Evolutionary conservation across 352 stramenopile genomes (phyloP).

Genomic region (Phytopythium litorale): DNA sequence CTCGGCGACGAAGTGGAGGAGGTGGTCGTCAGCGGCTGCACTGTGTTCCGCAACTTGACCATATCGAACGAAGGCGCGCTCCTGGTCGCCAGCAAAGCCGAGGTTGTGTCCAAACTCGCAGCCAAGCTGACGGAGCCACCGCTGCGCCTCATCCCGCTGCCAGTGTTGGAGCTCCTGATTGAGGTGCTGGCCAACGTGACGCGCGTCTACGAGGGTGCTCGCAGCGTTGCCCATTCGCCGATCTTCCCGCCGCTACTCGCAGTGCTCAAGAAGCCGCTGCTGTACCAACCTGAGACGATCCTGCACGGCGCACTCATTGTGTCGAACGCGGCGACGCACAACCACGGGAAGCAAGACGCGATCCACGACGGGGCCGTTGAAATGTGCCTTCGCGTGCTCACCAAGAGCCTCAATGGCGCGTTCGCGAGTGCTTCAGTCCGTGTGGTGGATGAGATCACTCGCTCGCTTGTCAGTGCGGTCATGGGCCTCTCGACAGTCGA

Average conservation of each 20-base stretch:
- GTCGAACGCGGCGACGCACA: constrained; percentile 44
- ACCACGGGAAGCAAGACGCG: constrained; percentile 48
- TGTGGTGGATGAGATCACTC: constrained; percentile 43
- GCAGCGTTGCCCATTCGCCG: constrained; percentile 31
- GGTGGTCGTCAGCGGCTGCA: constrained; percentile 40
- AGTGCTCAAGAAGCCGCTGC: constrained; percentile 47
- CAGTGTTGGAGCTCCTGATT: constrained; percentile 31
- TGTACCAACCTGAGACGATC: constrained; percentile 42
- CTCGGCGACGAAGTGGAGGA: constrained; percentile 38
- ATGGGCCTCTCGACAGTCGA: constrained; percentile 71
- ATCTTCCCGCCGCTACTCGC: constrained; percentile 44
- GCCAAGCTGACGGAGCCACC: constrained; percentile 41
- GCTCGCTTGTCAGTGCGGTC: constrained; percentile 44
- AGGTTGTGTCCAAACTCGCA: constrained; percentile 38
- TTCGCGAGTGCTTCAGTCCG: constrained; percentile 23
- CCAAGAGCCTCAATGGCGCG: constrained; percentile 41
- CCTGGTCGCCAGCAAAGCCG: constrained; percentile 30
- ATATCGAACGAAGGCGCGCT: constrained; percentile 54
- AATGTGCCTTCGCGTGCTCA: constrained; percentile 43
- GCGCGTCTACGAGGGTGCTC: constrained; percentile 47
- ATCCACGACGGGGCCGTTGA: constrained; percentile 52
- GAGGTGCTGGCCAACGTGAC: constrained; percentile 55
- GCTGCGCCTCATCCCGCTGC: constrained; percentile 32
- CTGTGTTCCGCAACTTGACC: constrained; percentile 54
- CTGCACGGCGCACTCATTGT: constrained; percentile 39